Evolutionary conservation across 2,329 filamentous ascomycete genomes (phyloP).

Genomic region (Alternaria brassicae): DNA sequence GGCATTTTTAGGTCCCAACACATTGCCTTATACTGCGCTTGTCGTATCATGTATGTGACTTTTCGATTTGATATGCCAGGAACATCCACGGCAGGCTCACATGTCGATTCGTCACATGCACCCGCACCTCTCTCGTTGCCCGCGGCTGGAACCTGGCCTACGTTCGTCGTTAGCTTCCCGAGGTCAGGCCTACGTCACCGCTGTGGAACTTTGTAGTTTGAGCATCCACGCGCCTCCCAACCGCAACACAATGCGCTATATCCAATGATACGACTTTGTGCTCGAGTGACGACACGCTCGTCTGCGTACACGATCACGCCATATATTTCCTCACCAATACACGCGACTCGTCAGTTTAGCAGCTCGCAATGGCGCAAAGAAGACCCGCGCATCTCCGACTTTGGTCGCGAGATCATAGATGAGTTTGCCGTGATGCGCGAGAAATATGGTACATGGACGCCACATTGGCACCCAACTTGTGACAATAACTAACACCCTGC

Average conservation of each 20-base stretch:
- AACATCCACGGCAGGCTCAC: background rate
- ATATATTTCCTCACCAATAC: slow-evolving; percentile 1
- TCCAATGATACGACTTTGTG: slow-evolving; percentile 42
- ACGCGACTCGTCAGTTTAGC: slow-evolving; percentile 30
- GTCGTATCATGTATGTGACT: background rate
- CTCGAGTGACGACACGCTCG: slow-evolving; percentile 39
- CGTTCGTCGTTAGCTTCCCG: slow-evolving; percentile 4
- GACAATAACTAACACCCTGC: slow-evolving; percentile 18
- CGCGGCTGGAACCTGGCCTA: slow-evolving; percentile 10
- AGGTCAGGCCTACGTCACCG: slow-evolving; percentile 34
- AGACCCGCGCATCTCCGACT: slow-evolving; percentile 60
- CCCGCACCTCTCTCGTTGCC: background rate
- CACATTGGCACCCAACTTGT: too few species aligned
- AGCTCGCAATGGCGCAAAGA: slow-evolving; percentile 35
- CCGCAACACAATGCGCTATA: slow-evolving; percentile 25
- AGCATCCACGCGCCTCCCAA: slow-evolving; percentile 13
- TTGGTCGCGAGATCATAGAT: slow-evolving; percentile 64
- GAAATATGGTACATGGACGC: slow-evolving; percentile 59
- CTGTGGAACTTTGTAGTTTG: slow-evolving; percentile 12
- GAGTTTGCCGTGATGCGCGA: slow-evolving; percentile 67
- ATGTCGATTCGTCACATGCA: background rate
- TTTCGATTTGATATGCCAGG: background rate
- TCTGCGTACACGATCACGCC: background rate
- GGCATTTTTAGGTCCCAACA: background rate
- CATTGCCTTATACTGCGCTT: background rate